Conservation (phyloP, 371 early-diverging fungal species). For the Circinella umbellata region DNA sequence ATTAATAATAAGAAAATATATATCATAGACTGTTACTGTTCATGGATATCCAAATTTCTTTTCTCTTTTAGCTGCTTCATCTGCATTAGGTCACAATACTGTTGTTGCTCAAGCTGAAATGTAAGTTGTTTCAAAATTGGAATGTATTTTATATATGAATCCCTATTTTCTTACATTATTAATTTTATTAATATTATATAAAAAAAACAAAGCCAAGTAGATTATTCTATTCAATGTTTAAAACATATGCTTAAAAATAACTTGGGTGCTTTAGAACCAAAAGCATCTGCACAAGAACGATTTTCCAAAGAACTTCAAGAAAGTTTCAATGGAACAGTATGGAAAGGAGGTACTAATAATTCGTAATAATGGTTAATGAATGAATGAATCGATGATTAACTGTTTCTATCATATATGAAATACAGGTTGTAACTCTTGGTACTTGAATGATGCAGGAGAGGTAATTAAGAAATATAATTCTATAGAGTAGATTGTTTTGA, state of each 20-base stretch:
- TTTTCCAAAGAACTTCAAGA: conserved; percentile 24
- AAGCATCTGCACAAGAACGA: conserved; percentile 20
- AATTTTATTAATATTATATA: too few relatives aligned
- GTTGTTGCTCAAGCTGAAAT: conserved; percentile 35
- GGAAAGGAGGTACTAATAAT: conserved; percentile 24
- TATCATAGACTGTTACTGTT: conserved; percentile 24
- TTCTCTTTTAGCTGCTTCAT: conserved; percentile 45
- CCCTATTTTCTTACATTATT: too few relatives aligned
- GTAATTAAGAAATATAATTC: too few relatives aligned
- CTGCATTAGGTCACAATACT: conserved; percentile 42
- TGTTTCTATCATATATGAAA: neutral
- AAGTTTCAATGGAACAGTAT: conserved; percentile 25
- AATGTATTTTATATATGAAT: too few relatives aligned
- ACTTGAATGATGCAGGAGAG: conserved; percentile 7
- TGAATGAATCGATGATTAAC: too few relatives aligned
- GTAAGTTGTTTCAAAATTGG: too few relatives aligned
- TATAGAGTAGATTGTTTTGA: too few relatives aligned
- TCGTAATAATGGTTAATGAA: too few relatives aligned
- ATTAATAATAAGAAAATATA: neutral
- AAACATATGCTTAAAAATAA: conserved; percentile 18
- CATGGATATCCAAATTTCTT: conserved; percentile 55
- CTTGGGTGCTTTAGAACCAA: conserved; percentile 28
- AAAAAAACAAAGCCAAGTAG: conserved; percentile 25
- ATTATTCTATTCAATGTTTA: conserved; percentile 25
- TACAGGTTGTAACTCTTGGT: conserved; percentile 18